Evolutionary conservation across 768 basidiomycete genomes (phyloP).

Genomic region (Xerocomellus amylosporus): DNA sequence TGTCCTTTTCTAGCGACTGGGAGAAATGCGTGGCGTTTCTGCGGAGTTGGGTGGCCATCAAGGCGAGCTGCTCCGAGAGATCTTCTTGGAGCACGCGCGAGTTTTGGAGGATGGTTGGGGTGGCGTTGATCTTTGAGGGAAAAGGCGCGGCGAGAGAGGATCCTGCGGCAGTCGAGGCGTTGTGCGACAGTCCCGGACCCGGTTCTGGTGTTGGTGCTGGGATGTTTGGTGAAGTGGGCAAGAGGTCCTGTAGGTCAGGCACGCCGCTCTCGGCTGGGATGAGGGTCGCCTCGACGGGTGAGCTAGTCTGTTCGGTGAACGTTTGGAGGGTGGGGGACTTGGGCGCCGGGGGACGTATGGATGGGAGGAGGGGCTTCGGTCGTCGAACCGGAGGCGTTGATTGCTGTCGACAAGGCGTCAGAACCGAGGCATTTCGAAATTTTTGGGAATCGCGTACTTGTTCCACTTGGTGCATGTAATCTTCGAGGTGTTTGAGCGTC

Average conservation of each 20-base stretch:
- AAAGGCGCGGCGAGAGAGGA: constrained; percentile 31
- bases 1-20: constrained; percentile 68
- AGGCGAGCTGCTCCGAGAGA: constrained; percentile 67
- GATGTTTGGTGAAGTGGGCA: constrained; percentile 36
- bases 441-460: constrained; percentile 39
- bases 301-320: background rate
- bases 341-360: constrained; percentile 43
- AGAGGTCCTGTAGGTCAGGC: constrained; percentile 31
- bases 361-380: constrained; percentile 51
- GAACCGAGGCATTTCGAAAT: background rate
- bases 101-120: constrained; percentile 47
- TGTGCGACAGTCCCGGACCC: background rate
- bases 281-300: constrained; percentile 20
- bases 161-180: constrained; percentile 11
- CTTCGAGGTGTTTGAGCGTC: constrained; percentile 56
- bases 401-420: constrained; percentile 32
- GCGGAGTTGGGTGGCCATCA: constrained; percentile 88
- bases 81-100: constrained; percentile 69
- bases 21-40: constrained; percentile 81
- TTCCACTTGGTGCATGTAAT: constrained; percentile 48
- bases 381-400: constrained; percentile 38
- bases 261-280: constrained; percentile 23
- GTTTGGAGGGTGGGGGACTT: constrained; percentile 7
- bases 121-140: constrained; percentile 34
- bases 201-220: constrained; percentile 17